phyloP scores from a whole-genome alignment of 306 rosid species.

The Geum urbanum region DNA sequence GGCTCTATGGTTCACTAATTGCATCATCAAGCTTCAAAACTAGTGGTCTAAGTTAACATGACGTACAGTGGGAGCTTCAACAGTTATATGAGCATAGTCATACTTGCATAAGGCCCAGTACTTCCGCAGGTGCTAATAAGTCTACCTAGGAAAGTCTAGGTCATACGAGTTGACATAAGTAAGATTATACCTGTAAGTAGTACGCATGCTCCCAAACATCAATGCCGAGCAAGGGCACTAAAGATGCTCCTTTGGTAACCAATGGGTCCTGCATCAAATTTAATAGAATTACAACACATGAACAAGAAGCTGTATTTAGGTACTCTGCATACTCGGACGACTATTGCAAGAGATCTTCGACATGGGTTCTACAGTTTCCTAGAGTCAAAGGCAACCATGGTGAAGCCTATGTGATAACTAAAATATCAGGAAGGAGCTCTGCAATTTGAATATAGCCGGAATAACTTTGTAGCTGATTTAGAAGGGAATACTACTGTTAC shows the following conservation, averaged over 20 bases:
- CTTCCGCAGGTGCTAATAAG: not conserved
- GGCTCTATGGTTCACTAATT: not conserved
- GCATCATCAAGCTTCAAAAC: not conserved
- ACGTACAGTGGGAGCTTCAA: not conserved
- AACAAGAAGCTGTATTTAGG: not conserved
- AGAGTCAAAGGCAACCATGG: not conserved
- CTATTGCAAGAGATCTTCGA: not conserved
- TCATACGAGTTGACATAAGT: constrained; percentile 7
- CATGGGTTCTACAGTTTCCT: not conserved
- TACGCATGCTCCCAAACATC: constrained; percentile 99
- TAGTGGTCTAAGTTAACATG: not conserved
- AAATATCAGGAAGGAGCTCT: not conserved
- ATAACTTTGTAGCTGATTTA: not conserved
- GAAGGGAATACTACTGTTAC: not conserved
- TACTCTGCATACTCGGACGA: not conserved
- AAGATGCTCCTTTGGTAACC: constrained; percentile 70
- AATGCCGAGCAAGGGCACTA: constrained; percentile 90
- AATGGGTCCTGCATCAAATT: constrained; percentile 74
- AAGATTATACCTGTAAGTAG: constrained; percentile 79
- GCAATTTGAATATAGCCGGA: not conserved
- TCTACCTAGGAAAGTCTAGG: not conserved
- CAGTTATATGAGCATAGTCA: not conserved
- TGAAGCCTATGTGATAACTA: not conserved
- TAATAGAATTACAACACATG: constrained; percentile 28
- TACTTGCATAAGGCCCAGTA: not conserved